phyloP scores from a whole-genome alignment of 352 stramenopile species.

The Globisporangium orthogonon region DNA sequence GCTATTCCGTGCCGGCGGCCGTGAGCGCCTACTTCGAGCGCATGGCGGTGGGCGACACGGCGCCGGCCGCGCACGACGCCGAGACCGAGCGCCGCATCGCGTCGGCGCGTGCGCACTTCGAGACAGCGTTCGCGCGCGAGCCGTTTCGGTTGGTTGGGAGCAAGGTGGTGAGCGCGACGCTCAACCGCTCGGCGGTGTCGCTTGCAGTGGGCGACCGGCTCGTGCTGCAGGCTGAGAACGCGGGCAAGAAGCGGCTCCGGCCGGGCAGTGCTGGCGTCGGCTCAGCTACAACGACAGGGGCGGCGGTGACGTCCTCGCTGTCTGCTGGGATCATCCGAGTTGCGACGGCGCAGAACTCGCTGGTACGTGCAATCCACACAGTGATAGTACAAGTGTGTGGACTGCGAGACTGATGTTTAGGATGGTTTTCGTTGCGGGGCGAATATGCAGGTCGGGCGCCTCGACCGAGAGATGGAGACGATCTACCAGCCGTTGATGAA shows the following conservation, averaged over 20 bases:
- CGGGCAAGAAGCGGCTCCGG: conserved; percentile 55
- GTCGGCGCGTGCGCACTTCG: conserved; percentile 17
- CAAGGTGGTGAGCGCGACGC: conserved; percentile 29
- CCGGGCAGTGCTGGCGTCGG: conserved; percentile 9
- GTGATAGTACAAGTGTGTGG: too few relatives aligned
- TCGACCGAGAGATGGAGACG: conserved; percentile 56
- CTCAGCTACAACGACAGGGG: background rate
- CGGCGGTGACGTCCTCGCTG: conserved; percentile 11
- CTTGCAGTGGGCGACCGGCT: conserved; percentile 39
- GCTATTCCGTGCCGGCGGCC: conserved; percentile 62
- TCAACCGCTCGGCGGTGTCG: conserved; percentile 37
- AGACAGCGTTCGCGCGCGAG: conserved; percentile 22
- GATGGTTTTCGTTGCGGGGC: too few relatives aligned
- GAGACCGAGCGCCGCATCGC: conserved; percentile 16
- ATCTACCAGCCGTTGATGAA: conserved; percentile 63
- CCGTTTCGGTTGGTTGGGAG: conserved; percentile 43
- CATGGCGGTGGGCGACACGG: conserved; percentile 4
- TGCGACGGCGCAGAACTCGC: conserved; percentile 29
- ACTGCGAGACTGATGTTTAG: too few relatives aligned
- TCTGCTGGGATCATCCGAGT: conserved; percentile 48
- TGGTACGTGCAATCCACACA: conserved; percentile 13
- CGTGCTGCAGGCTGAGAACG: conserved; percentile 61
- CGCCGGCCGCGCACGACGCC: conserved; percentile 7
- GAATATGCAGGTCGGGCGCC: conserved; percentile 32
- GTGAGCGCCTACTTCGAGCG: conserved; percentile 76